Percentiles rank a stretch among this genome's conserved stretches.
These are phyloP conservation scores for Ehretia macrophylla DNA, from an alignment of 257 asterid genomes.

Conservation along the genomic window DNA sequence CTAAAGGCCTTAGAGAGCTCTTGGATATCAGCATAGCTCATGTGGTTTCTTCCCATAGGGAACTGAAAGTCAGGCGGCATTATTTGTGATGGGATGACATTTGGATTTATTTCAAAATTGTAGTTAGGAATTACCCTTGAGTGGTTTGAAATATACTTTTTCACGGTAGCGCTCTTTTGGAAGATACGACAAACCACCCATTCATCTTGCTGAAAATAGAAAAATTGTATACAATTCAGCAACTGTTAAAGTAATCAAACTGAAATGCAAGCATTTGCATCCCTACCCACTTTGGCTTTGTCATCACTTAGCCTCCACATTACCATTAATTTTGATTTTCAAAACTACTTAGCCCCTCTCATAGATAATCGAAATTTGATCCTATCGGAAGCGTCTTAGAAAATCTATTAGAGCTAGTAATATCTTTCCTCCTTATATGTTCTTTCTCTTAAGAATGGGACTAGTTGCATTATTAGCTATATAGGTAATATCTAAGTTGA, in stretches of 20 bases:
- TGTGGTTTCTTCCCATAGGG: conserved; percentile 40
- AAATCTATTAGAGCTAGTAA: too few species aligned
- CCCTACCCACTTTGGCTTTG: too few species aligned
- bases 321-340: too few species aligned
- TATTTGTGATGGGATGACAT: conserved; percentile 36
- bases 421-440: too few species aligned
- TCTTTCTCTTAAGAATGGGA: too few species aligned
- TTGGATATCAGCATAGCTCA: conserved; percentile 55
- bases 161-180: conserved; percentile 68
- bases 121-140: conserved; percentile 49
- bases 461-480: too few species aligned
- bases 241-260: background rate
- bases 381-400: too few species aligned
- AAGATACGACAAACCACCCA: conserved; percentile 97
- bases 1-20: conserved; percentile 40
- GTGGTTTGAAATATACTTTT: conserved; percentile 56
- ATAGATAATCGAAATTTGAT: too few species aligned
- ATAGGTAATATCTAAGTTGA: too few species aligned
- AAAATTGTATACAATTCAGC: background rate
- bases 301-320: too few species aligned
- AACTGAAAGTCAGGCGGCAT: conserved; percentile 43
- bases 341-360: too few species aligned
- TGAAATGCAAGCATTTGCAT: too few species aligned
- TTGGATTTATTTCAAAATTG: conserved; percentile 40
- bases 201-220: conserved; percentile 64